These are phyloP conservation scores for Paramecium bursaria DNA, from an alignment of 73 alveolate species.

Conservation along the genomic window DNA sequence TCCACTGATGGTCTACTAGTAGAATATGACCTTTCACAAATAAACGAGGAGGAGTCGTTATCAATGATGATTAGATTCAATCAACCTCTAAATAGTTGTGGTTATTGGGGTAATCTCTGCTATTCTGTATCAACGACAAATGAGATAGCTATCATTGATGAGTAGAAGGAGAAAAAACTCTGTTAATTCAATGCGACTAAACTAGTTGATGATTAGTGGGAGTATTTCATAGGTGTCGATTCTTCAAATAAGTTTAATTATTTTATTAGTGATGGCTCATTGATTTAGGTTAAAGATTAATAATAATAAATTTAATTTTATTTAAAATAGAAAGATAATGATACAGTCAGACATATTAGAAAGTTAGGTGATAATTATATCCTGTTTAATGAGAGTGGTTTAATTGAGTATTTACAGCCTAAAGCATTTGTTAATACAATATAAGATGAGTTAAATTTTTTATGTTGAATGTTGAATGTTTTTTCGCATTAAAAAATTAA, in stretches of 20 bases:
- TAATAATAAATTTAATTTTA: constrained; percentile 6
- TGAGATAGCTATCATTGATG: constrained; percentile 10
- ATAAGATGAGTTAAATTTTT: too few species aligned
- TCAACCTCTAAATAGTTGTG: constrained; percentile 65
- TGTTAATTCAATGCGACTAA: not conserved
- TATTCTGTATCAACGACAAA: constrained; percentile 54
- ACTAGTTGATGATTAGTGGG: constrained; percentile 23
- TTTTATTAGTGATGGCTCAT: constrained; percentile 2
- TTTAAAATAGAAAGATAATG: not conserved
- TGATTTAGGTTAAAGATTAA: constrained; percentile 3
- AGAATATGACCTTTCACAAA: constrained; percentile 48
- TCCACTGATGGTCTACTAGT: constrained; percentile 65
- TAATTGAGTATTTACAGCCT: constrained; percentile 20
- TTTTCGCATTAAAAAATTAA: too few species aligned
- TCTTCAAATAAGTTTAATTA: constrained; percentile 6
- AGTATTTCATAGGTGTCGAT: constrained; percentile 10
- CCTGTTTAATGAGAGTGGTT: constrained; percentile 41
- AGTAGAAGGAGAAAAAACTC: constrained; percentile 4
- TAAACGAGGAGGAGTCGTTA: constrained; percentile 65
- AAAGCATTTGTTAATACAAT: not conserved
- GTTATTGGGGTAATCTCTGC: constrained; percentile 46
- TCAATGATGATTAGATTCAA: constrained; percentile 64
- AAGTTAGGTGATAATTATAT: not conserved
- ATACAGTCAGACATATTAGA: constrained; percentile 5
- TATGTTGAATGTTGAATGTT: too few species aligned